Percentiles rank a stretch among this genome's conserved stretches.
Evolutionary conservation across 2,329 filamentous ascomycete species (phyloP).

Genomic region (Xylaria sp.): DNA sequence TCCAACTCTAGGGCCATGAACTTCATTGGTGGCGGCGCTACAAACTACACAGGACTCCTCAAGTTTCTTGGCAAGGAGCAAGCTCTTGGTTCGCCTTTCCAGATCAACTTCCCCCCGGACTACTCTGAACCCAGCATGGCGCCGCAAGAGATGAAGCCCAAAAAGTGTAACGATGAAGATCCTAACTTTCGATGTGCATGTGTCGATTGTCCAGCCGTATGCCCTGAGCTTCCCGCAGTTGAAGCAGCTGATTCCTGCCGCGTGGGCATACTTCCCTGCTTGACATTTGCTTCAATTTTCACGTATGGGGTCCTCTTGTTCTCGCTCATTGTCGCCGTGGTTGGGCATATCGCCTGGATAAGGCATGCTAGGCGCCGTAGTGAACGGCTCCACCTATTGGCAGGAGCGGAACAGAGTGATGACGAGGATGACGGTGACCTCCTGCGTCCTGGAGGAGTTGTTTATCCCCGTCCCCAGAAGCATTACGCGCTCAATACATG

Average conservation of each 20-base stretch:
- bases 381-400: conserved; percentile 85
- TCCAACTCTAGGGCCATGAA: conserved; percentile 95
- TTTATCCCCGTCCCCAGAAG: conserved; percentile 80
- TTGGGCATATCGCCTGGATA: conserved; percentile 79
- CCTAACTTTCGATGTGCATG: conserved; percentile 89
- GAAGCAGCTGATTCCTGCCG: conserved; percentile 75
- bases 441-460: conserved; percentile 76
- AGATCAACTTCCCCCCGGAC: conserved; percentile 87
- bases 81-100: conserved; percentile 90
- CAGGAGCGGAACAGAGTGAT: conserved; percentile 84
- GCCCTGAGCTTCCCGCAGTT: conserved; percentile 83
- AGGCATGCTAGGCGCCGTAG: conserved; percentile 78
- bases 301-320: conserved; percentile 81
- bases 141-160: conserved; percentile 75
- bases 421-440: conserved; percentile 94
- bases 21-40: conserved; percentile 93
- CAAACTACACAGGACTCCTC: conserved; percentile 85
- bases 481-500: conserved; percentile 86
- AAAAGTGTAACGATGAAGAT: conserved; percentile 90
- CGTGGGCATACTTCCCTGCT: conserved; percentile 88
- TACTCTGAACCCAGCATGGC: conserved; percentile 76
- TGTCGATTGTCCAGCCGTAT: conserved; percentile 89
- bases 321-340: conserved; percentile 71
- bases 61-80: conserved; percentile 96
- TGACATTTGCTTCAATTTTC: conserved; percentile 92